These are phyloP conservation scores for Leonotis leonurus DNA, from an alignment of 257 asterid genomes.

Conservation along the genomic window DNA sequence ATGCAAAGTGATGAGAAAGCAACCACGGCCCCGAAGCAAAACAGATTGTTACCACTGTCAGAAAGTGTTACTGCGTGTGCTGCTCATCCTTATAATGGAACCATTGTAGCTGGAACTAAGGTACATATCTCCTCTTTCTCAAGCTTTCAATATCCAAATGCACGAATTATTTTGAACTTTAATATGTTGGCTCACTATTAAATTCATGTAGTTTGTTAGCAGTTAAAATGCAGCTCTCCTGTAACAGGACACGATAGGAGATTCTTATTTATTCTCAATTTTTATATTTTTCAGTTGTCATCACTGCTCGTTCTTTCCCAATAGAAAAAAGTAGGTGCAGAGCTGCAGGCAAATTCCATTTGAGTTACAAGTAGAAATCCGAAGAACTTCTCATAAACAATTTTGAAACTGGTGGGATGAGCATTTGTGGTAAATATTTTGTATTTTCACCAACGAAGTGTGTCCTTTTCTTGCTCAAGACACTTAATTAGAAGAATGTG, in stretches of 20 bases:
- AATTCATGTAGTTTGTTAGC: too few relatives aligned
- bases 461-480: too few relatives aligned
- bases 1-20: conserved; percentile 21
- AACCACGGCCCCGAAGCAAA: conserved; percentile 33
- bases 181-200: too few relatives aligned
- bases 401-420: too few relatives aligned
- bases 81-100: conserved; percentile 69
- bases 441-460: too few relatives aligned
- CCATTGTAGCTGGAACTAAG: conserved; percentile 86
- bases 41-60: conserved; percentile 42
- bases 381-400: too few relatives aligned
- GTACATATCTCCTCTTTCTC: conserved; percentile 20
- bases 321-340: conserved; percentile 21
- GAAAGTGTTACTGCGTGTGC: conserved; percentile 70
- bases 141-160: too few relatives aligned
- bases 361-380: too few relatives aligned
- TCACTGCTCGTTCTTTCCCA: conserved; percentile 60
- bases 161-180: too few relatives aligned
- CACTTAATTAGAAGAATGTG: too few relatives aligned
- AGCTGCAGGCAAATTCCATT: background rate
- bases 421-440: too few relatives aligned
- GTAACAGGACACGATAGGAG: background rate
- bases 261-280: background rate
- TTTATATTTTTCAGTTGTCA: conserved; percentile 42
- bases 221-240: background rate